These are phyloP conservation scores for Breviolum minutum DNA, from an alignment of 73 alveolate species.

Conservation along the genomic window DNA sequence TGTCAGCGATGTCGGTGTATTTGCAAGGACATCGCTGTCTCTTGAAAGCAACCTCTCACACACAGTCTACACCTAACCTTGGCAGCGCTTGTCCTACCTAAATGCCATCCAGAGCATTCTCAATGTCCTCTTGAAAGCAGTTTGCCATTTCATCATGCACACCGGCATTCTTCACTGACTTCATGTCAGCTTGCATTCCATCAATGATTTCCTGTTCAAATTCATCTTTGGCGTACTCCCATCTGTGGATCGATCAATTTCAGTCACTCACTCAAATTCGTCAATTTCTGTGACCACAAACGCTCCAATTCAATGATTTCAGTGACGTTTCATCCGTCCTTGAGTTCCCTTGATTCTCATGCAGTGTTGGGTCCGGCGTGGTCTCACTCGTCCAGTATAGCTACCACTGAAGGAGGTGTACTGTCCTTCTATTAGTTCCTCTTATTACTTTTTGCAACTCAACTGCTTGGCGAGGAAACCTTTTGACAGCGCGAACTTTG, in stretches of 20 bases:
- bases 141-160: background rate
- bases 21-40: background rate
- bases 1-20: background rate
- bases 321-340: too few relatives aligned
- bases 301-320: background rate
- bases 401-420: background rate
- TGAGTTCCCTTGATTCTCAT: too few relatives aligned
- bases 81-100: background rate
- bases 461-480: background rate
- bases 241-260: too few relatives aligned
- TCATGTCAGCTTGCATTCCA: background rate
- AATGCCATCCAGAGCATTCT: background rate
- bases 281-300: too few relatives aligned
- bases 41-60: background rate
- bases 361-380: too few relatives aligned
- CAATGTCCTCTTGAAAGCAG: background rate
- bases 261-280: too few relatives aligned
- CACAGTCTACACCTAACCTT: background rate
- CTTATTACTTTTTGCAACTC: background rate
- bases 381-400: background rate
- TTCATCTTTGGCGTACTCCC: too few relatives aligned
- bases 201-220: too few relatives aligned
- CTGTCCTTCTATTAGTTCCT: background rate
- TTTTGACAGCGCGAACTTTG: too few relatives aligned
- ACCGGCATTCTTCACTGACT: background rate